Percentiles rank a stretch among this genome's conserved stretches.
Conservation (phyloP, 805 yeast genomes). For the Ogataea trehaloabstinens region DNA sequence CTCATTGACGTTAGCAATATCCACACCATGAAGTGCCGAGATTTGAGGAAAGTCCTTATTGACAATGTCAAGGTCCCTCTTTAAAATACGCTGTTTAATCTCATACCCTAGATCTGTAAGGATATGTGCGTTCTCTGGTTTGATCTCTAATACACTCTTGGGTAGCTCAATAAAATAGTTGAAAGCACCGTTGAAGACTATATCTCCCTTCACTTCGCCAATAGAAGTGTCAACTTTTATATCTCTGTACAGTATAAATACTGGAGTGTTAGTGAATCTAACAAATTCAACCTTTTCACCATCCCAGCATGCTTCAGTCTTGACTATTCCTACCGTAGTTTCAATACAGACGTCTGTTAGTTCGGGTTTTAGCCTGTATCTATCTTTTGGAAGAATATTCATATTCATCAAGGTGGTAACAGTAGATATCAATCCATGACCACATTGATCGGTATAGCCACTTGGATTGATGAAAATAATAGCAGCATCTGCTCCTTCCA, state of each 20-base stretch:
- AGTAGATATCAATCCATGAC: conserved; percentile 28
- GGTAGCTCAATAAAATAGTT: conserved; percentile 21
- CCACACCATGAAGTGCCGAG: conserved; percentile 20
- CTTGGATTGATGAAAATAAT: conserved; percentile 26
- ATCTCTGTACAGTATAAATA: conserved; percentile 17
- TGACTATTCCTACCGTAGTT: conserved; percentile 26
- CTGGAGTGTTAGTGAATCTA: conserved; percentile 24
- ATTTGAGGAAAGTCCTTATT: conserved; percentile 26
- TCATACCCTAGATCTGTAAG: conserved; percentile 21
- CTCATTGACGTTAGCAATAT: conserved; percentile 12
- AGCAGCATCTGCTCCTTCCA: conserved; percentile 25
- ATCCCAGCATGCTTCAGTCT: conserved; percentile 24
- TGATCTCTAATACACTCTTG: conserved; percentile 11
- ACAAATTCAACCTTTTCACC: conserved; percentile 24
- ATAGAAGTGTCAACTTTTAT: conserved; percentile 13
- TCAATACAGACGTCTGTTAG: conserved; percentile 20
- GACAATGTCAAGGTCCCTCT: conserved; percentile 10
- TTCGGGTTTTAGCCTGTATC: conserved; percentile 21
- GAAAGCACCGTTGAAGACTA: conserved; percentile 28
- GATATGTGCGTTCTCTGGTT: conserved; percentile 18
- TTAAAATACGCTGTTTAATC: conserved; percentile 14
- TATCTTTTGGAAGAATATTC: conserved; percentile 17
- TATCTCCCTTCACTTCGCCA: conserved; percentile 24
- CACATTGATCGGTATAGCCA: conserved; percentile 31
- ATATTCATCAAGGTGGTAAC: conserved; percentile 20